A percentile compares a stretch with the other conserved stretches of the same genome.
Conservation (phyloP, 202 grass and related monocot genomes). For the Eragrostis tef region DNA sequence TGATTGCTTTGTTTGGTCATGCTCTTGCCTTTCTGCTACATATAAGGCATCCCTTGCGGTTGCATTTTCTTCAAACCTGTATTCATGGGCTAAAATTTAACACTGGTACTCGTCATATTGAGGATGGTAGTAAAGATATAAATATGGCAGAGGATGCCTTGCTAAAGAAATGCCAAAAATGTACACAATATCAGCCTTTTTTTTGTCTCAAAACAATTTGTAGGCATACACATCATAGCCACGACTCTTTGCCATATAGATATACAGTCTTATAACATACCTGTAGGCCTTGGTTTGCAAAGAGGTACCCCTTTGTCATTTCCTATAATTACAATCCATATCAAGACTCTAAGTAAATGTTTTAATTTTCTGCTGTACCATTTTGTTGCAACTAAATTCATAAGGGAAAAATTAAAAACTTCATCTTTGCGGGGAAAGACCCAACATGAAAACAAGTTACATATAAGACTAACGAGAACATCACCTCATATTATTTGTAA, state of each 20-base stretch:
- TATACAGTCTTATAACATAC: slow-evolving; percentile 1
- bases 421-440: background rate
- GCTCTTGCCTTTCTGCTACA: slow-evolving; percentile 60
- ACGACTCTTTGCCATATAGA: slow-evolving; percentile 23
- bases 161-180: background rate
- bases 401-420: background rate
- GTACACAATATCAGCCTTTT: background rate
- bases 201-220: slow-evolving; percentile 11
- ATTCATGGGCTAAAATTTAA: slow-evolving; percentile 37
- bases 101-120: slow-evolving; percentile 2
- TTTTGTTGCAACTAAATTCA: slow-evolving; percentile 8
- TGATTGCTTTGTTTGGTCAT: slow-evolving; percentile 61
- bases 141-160: slow-evolving; percentile 1
- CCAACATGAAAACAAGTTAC: background rate
- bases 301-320: slow-evolving; percentile 11
- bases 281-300: slow-evolving; percentile 25
- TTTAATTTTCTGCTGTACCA: slow-evolving; percentile 13
- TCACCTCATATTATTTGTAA: background rate
- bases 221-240: slow-evolving; percentile 14
- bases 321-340: background rate
- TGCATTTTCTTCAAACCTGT: slow-evolving; percentile 64
- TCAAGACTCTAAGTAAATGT: slow-evolving; percentile 2
- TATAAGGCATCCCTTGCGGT: slow-evolving; percentile 55
- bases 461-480: slow-evolving; percentile 1
- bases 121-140: slow-evolving; percentile 21